phyloP scores from a whole-genome alignment of 768 basidiomycete genomes.

The Pholiota microspora region DNA sequence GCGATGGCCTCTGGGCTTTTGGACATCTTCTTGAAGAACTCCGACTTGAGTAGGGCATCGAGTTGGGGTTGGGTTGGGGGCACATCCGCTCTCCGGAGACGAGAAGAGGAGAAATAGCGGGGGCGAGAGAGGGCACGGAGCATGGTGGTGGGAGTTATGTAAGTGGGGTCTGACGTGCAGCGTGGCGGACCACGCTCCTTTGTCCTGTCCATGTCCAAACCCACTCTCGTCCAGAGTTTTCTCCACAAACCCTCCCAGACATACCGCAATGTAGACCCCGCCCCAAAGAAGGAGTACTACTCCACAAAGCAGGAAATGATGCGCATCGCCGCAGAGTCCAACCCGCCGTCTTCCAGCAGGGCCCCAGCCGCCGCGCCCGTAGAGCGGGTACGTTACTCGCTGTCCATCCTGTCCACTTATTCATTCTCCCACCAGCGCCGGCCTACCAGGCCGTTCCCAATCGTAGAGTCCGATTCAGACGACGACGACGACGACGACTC shows the following conservation, averaged over 20 bases:
- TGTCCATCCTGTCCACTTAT: background rate
- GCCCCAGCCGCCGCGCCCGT: background rate
- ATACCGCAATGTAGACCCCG: slow-evolving; percentile 31
- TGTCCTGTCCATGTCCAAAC: slow-evolving; percentile 26
- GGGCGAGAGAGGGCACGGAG: background rate
- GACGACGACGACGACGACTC: slow-evolving; percentile 15
- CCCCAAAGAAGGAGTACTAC: slow-evolving; percentile 42
- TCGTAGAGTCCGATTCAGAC: slow-evolving; percentile 10
- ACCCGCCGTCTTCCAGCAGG: background rate
- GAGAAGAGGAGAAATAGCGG: slow-evolving; percentile 6
- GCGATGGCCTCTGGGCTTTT: slow-evolving; percentile 47
- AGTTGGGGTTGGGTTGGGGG: slow-evolving; percentile 10
- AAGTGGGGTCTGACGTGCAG: background rate
- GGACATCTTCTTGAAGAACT: slow-evolving; percentile 45
- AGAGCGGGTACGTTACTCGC: background rate
- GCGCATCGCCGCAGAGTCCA: slow-evolving; percentile 36
- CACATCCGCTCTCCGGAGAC: background rate
- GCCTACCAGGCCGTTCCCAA: slow-evolving; percentile 7
- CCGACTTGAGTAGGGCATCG: slow-evolving; percentile 38
- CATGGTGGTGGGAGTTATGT: background rate
- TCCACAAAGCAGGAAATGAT: slow-evolving; percentile 51
- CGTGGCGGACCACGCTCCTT: background rate
- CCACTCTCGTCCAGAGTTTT: slow-evolving; percentile 48
- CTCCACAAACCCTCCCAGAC: slow-evolving; percentile 64
- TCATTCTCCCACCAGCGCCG: background rate